These are phyloP conservation scores for Penicillium cosmopolitanum DNA, from an alignment of 495 filamentous ascomycete genomes.

Conservation along the genomic window DNA sequence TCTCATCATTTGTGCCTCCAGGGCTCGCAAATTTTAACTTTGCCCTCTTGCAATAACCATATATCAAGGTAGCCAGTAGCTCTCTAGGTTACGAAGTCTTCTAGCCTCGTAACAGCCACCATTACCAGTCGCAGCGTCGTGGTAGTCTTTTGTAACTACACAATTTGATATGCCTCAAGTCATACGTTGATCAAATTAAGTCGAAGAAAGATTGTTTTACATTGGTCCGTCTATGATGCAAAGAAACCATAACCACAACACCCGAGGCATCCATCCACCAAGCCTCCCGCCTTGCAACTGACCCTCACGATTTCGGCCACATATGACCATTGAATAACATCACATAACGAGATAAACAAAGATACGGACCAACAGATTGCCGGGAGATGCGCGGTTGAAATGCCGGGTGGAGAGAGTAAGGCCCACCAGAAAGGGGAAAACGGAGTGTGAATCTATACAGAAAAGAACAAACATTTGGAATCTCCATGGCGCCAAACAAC, in stretches of 20 bases:
- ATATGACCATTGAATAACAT: slow-evolving; percentile 33
- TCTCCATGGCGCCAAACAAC: slow-evolving; percentile 50
- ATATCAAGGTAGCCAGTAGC: too few species aligned
- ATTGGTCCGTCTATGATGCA: slow-evolving; percentile 52
- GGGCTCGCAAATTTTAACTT: too few species aligned
- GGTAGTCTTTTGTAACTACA: too few species aligned
- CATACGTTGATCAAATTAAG: slow-evolving; percentile 13
- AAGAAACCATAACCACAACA: slow-evolving; percentile 39
- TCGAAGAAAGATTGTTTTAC: slow-evolving; percentile 45
- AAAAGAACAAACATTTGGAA: slow-evolving; percentile 31
- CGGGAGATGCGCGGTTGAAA: slow-evolving; percentile 38
- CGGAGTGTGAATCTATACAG: slow-evolving; percentile 52
- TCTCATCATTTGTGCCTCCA: too few species aligned
- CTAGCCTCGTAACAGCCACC: too few species aligned
- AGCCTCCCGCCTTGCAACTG: slow-evolving; percentile 21
- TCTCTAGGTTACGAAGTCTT: too few species aligned
- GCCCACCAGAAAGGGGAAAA: slow-evolving; percentile 26
- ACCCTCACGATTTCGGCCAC: slow-evolving; percentile 24
- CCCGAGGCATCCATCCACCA: slow-evolving; percentile 39
- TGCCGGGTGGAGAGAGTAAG: slow-evolving; percentile 28
- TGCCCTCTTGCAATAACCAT: too few species aligned
- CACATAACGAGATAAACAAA: slow-evolving; percentile 31
- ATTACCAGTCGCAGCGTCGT: too few species aligned
- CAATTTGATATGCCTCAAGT: not conserved
- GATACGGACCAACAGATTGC: slow-evolving; percentile 26